These are phyloP conservation scores for Metarhizium album DNA, from an alignment of 2,329 filamentous ascomycete genomes.

Conservation along the genomic window DNA sequence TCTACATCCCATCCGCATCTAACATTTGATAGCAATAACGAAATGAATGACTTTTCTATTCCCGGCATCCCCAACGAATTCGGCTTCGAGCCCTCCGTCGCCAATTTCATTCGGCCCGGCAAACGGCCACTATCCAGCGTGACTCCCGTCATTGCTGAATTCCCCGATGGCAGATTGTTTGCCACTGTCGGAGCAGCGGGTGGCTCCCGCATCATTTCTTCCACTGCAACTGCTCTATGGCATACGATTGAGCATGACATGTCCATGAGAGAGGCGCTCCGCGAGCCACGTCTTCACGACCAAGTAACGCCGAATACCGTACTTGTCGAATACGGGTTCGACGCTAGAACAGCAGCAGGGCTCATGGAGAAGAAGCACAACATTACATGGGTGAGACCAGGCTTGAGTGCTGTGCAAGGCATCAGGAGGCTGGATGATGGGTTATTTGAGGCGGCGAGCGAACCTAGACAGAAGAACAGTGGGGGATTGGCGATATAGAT, in stretches of 20 bases:
- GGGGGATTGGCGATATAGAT: conserved; percentile 44
- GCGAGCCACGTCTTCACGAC: conserved; percentile 63
- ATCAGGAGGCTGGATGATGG: conserved; percentile 51
- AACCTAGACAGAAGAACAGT: conserved; percentile 63
- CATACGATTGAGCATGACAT: conserved; percentile 57
- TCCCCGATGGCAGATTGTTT: conserved; percentile 52
- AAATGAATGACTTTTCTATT: conserved; percentile 77
- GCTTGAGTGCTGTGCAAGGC: conserved; percentile 60
- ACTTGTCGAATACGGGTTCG: conserved; percentile 57
- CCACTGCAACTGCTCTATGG: conserved; percentile 64
- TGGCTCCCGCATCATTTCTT: conserved; percentile 72
- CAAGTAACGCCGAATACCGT: conserved; percentile 65
- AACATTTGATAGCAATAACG: conserved; percentile 37
- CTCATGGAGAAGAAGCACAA: conserved; percentile 59
- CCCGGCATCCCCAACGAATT: conserved; percentile 70
- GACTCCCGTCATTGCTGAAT: conserved; percentile 63
- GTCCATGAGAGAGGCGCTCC: conserved; percentile 51
- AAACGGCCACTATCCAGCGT: conserved; percentile 82
- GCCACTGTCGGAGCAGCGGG: conserved; percentile 67
- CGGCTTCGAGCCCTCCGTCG: conserved; percentile 67
- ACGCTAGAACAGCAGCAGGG: conserved; percentile 51
- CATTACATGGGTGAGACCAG: conserved; percentile 55
- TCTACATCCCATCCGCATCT: conserved; percentile 3
- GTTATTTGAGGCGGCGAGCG: conserved; percentile 65
- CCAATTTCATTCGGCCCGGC: conserved; percentile 70